A percentile compares a stretch with the other conserved stretches of the same genome.
These are phyloP conservation scores for Actinidia polygama DNA, from an alignment of 179 eudicot species.

Conservation along the genomic window DNA sequence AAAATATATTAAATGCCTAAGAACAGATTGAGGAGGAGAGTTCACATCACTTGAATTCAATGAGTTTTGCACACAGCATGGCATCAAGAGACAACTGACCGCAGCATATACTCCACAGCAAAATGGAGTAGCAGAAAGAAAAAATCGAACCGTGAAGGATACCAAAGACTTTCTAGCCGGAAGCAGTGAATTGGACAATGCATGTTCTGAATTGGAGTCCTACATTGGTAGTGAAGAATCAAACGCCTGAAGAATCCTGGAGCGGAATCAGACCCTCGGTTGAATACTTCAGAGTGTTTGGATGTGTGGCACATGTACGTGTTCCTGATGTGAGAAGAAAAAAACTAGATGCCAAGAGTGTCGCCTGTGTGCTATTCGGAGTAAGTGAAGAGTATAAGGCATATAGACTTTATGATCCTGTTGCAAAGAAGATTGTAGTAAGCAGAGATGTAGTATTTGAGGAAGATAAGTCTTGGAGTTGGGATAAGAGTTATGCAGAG, in stretches of 20 bases:
- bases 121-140: background rate
- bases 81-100: background rate
- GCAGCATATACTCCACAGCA: background rate
- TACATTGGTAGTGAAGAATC: background rate
- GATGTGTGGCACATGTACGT: background rate
- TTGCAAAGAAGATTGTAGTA: background rate
- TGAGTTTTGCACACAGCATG: background rate
- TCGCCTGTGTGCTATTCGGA: background rate
- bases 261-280: background rate
- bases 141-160: background rate
- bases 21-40: background rate
- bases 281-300: background rate
- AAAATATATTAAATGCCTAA: background rate
- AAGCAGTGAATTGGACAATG: background rate
- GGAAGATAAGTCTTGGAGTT: background rate
- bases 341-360: background rate
- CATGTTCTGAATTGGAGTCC: background rate
- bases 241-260: background rate
- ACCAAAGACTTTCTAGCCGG: background rate
- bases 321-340: background rate
- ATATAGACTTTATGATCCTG: background rate
- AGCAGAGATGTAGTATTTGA: background rate
- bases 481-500: too few species aligned
- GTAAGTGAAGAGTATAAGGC: background rate
- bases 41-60: background rate